Evolutionary conservation across 140 eudicot genomes (phyloP).

Genomic region (Flaveria floridana): DNA sequence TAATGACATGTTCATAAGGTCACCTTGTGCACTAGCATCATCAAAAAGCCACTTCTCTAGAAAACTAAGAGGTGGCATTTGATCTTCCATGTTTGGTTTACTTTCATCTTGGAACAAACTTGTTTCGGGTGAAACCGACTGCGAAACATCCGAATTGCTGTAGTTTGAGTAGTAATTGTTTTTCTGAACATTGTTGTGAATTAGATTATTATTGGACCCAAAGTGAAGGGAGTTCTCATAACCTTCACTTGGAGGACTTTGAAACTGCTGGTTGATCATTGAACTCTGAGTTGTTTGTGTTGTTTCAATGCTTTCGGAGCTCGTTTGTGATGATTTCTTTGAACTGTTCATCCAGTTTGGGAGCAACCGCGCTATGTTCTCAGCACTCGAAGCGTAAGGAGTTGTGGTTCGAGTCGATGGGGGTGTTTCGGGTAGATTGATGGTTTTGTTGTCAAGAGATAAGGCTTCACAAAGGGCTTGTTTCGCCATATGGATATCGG

Average conservation of each 20-base stretch:
- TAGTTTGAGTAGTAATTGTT: conserved; percentile 33
- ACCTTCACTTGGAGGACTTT: conserved; percentile 41
- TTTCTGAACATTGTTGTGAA: conserved; percentile 16
- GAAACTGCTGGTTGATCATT: conserved; percentile 28
- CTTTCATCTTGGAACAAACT: conserved; percentile 42
- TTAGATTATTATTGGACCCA: conserved; percentile 10
- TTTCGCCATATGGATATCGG: conserved; percentile 73
- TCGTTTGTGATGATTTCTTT: conserved; percentile 40
- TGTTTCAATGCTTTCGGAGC: conserved; percentile 37
- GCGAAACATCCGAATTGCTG: conserved; percentile 42
- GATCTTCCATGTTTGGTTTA: conserved; percentile 36
- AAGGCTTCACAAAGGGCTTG: conserved; percentile 79
- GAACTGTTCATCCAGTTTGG: conserved; percentile 51
- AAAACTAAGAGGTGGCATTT: conserved; percentile 43
- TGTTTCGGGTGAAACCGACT: conserved; percentile 43
- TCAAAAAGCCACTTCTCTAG: conserved; percentile 63
- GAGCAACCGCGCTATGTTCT: conserved; percentile 46
- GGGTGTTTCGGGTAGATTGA: conserved; percentile 29
- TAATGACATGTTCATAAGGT: conserved; percentile 59
- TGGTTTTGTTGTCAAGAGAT: conserved; percentile 55
- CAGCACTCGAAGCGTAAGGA: conserved; percentile 51
- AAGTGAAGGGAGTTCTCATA: conserved; percentile 15
- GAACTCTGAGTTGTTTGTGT: conserved; percentile 37
- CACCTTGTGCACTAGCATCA: conserved; percentile 46
- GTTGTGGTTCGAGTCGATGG: conserved; percentile 23